A percentile compares a stretch with the other conserved stretches of the same genome.
Evolutionary conservation across 257 asterid species (phyloP).

Genomic region (Petunia secreta): DNA sequence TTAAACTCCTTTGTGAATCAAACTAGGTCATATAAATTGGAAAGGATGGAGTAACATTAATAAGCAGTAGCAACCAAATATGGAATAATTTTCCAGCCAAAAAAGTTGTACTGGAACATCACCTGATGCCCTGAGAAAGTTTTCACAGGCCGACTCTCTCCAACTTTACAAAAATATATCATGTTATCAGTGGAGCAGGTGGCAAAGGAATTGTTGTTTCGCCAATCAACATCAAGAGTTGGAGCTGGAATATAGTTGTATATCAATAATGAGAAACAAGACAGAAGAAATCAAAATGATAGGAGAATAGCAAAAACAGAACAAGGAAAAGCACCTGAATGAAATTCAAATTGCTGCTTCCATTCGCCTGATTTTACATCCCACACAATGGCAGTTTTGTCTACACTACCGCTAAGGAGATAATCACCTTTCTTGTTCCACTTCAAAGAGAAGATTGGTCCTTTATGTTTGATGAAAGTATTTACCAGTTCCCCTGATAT

Average conservation of each 20-base stretch:
- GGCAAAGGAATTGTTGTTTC: constrained; percentile 85
- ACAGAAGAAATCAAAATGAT: constrained; percentile 20
- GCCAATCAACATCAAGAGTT: constrained; percentile 97
- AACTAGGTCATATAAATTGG: too few species aligned
- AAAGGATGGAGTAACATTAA: background rate
- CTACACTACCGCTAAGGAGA: constrained; percentile 96
- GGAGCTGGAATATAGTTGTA: constrained; percentile 58
- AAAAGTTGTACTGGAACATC: constrained; percentile 24
- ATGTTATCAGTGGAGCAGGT: constrained; percentile 97
- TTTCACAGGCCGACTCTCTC: constrained; percentile 82
- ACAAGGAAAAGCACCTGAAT: constrained; percentile 59
- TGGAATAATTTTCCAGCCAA: background rate
- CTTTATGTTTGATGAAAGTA: constrained; percentile 88
- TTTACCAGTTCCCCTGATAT: constrained; percentile 81
- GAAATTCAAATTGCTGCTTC: constrained; percentile 94
- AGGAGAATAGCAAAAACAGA: constrained; percentile 27
- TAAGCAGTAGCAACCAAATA: background rate
- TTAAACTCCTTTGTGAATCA: too few species aligned
- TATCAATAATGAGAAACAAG: constrained; percentile 6
- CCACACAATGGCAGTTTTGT: constrained; percentile 98
- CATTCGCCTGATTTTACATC: constrained; percentile 94
- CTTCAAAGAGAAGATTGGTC: constrained; percentile 95
- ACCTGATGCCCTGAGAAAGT: constrained; percentile 92
- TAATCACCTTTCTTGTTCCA: constrained; percentile 98
- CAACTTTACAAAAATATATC: constrained; percentile 95